phyloP scores from a whole-genome alignment of 108 stramenopile species.

The Cyclotella atomus region DNA sequence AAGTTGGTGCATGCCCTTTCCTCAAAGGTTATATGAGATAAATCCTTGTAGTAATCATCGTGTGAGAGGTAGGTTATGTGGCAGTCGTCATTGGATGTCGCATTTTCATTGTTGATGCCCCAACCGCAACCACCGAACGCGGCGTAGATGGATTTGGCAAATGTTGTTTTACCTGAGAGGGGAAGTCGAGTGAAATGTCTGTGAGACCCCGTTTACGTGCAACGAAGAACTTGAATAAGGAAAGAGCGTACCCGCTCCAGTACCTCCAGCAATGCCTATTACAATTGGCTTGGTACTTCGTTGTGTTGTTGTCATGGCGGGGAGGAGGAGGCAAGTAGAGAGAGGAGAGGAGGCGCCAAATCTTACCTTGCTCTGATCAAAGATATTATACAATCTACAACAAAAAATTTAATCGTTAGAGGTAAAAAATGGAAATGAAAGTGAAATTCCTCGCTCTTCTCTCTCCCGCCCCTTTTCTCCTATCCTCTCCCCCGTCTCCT shows the following conservation, averaged over 20 bases:
- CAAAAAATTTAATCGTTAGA: neutral
- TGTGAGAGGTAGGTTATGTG: slow-evolving; percentile 45
- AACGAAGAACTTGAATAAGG: too few relatives aligned
- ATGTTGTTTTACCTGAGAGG: slow-evolving; percentile 89
- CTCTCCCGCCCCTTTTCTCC: too few relatives aligned
- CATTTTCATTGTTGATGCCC: slow-evolving; percentile 68
- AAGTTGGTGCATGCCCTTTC: slow-evolving; percentile 85
- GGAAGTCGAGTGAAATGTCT: too few relatives aligned
- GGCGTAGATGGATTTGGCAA: slow-evolving; percentile 74
- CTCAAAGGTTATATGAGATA: slow-evolving; percentile 78
- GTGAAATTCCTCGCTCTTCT: too few relatives aligned
- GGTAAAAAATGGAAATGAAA: too few relatives aligned
- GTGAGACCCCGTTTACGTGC: too few relatives aligned
- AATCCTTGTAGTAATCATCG: slow-evolving; percentile 67
- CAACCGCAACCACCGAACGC: slow-evolving; percentile 77
- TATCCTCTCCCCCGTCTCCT: too few relatives aligned
- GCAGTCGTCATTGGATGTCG: neutral
- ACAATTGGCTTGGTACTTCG: slow-evolving; percentile 45
- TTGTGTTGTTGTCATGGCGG: neutral
- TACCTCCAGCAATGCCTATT: slow-evolving; percentile 84
- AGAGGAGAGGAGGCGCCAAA: too few relatives aligned
- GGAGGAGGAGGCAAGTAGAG: neutral
- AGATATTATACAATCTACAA: too few relatives aligned
- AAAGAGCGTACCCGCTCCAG: slow-evolving; percentile 83
- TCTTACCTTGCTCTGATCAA: too few relatives aligned